Base-by-base conservation (phyloP, 495 filamentous ascomycete species). In the Acidomyces sp. region DNA sequence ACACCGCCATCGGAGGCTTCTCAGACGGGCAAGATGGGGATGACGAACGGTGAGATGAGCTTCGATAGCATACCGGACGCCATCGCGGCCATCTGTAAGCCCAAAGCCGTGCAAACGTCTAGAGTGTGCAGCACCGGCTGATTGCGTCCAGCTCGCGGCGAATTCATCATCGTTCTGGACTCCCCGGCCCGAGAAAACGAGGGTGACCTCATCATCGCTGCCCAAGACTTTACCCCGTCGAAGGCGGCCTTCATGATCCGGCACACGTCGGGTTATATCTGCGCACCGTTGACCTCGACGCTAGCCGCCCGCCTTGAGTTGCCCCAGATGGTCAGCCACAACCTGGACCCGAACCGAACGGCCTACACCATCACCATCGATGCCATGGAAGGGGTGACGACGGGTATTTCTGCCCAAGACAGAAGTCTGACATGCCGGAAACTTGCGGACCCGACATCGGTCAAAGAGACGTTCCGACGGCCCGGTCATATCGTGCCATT, bases 181-280 rank as follows among this genome's bases (percentile, higher is more conserved):
- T 79, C 80, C 43, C 73, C 80, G 34, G 70, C 77, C 41, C 87
- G 90, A 55, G 92, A 97, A 59, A 96, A 96, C 62, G 92, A 97
- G 69, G 92, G 85, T 52, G 90, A 97, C 64, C 77, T 97, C 19
- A 93, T 97, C 59, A 88, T 95, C 53, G 84, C 92, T 37, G 92
- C 86, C 17, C 69, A 85, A 24, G 71, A 82, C 48, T 66, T 95
- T 53, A 95, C 88, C 16, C 68, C 84, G 12, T 71, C 82, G 37
- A 86, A 96, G 60, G 86, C 87, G 82, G 85, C 85, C 43, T 96
- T 95, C 62, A 75, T 97, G 70, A 74, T 97, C 50, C 82, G 86
- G 20, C 74, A 93, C 49, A 48, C 39, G 27, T 93, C 85, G 10
- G 90, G 90, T 49, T 70, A 85, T 34, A 78, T 97, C 66, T 95